Conservation (phyloP, 2,329 filamentous ascomycete genomes). For the Xylaria polymorpha region DNA sequence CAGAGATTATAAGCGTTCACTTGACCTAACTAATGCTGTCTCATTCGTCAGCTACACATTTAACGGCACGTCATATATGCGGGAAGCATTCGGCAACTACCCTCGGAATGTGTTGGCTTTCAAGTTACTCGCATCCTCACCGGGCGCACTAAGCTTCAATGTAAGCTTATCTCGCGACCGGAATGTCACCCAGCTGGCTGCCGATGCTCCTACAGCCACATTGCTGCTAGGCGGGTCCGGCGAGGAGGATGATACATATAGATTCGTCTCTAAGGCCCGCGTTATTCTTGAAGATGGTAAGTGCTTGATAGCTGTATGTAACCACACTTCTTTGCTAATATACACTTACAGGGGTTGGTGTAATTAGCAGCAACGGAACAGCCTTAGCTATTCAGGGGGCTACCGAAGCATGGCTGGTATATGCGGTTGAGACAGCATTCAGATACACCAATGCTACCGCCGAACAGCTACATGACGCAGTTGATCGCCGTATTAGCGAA, state of each 20-base stretch:
- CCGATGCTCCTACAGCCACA: background rate
- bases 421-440: constrained; percentile 19
- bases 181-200: constrained; percentile 15
- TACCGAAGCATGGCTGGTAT: constrained; percentile 14
- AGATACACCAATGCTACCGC: constrained; percentile 14
- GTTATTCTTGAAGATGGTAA: background rate
- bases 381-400: constrained; percentile 4
- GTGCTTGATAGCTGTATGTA: background rate
- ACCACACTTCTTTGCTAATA: background rate
- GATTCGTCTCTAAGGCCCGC: background rate
- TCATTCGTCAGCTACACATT: background rate
- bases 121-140: background rate
- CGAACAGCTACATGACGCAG: background rate
- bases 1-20: background rate
- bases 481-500: background rate
- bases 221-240: constrained; percentile 7
- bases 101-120: background rate
- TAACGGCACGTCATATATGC: background rate
- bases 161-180: constrained; percentile 17
- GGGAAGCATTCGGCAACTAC: constrained; percentile 2
- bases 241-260: constrained; percentile 1
- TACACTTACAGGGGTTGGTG: background rate
- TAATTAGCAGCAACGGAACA: constrained; percentile 13
- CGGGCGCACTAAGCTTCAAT: constrained; percentile 8
- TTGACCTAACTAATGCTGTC: background rate